Conservation (phyloP, 2,329 filamentous ascomycete species). For the Aspergillus brasiliensis region DNA sequence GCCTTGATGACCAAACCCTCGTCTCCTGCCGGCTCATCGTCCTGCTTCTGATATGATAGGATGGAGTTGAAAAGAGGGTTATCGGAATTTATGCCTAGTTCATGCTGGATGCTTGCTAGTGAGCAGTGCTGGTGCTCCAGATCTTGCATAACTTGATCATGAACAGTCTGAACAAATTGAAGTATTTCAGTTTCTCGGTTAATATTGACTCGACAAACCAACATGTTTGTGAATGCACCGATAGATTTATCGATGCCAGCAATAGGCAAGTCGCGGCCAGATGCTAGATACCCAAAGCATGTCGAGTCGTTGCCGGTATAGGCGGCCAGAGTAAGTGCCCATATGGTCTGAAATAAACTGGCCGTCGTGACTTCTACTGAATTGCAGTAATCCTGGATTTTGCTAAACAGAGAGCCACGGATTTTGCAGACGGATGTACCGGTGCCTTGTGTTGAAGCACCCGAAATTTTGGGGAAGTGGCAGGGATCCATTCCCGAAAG, state of each 20-base stretch:
- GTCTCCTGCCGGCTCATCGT: background rate
- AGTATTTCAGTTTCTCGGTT: background rate
- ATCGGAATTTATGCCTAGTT: too few species aligned
- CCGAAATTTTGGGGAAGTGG: background rate
- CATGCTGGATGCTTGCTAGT: background rate
- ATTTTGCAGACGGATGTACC: background rate
- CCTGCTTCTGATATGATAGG: background rate
- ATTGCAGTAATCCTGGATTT: too few species aligned
- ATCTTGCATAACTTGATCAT: background rate
- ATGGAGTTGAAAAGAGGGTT: too few species aligned
- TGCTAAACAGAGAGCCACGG: too few species aligned
- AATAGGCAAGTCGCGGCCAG: constrained; percentile 5
- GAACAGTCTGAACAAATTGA: background rate
- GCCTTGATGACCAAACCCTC: background rate
- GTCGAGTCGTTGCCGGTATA: background rate
- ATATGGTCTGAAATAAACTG: background rate
- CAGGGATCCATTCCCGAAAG: background rate
- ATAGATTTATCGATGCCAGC: background rate
- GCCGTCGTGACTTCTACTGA: too few species aligned
- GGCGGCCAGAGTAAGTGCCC: constrained; percentile 1
- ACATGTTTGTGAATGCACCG: constrained; percentile 10
- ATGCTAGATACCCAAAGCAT: constrained; percentile 9
- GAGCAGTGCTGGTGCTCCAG: background rate
- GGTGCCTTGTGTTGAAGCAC: background rate
- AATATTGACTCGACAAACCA: background rate